These are phyloP conservation scores for Xylariaceae sp. DNA, from an alignment of 2,329 filamentous ascomycete species.

Conservation along the genomic window DNA sequence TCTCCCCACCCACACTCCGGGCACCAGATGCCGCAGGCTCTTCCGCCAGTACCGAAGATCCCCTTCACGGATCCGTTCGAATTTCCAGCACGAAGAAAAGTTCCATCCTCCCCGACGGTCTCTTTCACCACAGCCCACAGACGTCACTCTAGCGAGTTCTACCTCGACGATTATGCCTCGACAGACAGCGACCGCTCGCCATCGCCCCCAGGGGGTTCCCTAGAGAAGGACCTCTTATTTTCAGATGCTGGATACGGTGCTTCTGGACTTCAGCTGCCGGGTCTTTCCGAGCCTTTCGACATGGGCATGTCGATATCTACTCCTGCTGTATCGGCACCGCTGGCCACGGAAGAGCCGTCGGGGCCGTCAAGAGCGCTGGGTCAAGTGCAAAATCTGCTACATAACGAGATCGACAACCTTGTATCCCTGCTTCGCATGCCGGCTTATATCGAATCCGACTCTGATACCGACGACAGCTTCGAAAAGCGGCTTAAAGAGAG, in stretches of 20 bases:
- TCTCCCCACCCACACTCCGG: constrained; percentile 14
- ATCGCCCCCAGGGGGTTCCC: constrained; percentile 17
- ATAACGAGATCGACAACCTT: constrained; percentile 2
- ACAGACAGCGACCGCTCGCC: constrained; percentile 19
- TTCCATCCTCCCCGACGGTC: constrained; percentile 7
- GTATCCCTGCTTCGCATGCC: constrained; percentile 16
- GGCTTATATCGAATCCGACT: constrained; percentile 15
- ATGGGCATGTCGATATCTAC: background rate
- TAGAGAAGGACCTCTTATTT: constrained; percentile 27
- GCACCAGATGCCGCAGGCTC: too few species aligned
- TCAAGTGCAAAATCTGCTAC: too few species aligned
- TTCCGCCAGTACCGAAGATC: constrained; percentile 13
- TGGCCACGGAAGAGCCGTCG: too few species aligned
- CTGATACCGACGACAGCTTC: constrained; percentile 14
- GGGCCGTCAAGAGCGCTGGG: too few species aligned
- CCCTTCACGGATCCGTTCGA: constrained; percentile 3
- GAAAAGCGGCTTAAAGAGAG: background rate
- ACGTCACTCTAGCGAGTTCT: constrained; percentile 15
- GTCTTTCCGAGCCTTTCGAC: constrained; percentile 24
- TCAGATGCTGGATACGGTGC: constrained; percentile 20
- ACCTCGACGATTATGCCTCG: constrained; percentile 21
- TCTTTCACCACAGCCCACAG: constrained; percentile 3
- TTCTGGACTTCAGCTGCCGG: constrained; percentile 21
- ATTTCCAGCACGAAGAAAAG: background rate
- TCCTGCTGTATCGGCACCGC: background rate